These are phyloP conservation scores for Akanthomyces dipterigenus DNA, from an alignment of 2,329 filamentous ascomycete genomes.

Conservation along the genomic window DNA sequence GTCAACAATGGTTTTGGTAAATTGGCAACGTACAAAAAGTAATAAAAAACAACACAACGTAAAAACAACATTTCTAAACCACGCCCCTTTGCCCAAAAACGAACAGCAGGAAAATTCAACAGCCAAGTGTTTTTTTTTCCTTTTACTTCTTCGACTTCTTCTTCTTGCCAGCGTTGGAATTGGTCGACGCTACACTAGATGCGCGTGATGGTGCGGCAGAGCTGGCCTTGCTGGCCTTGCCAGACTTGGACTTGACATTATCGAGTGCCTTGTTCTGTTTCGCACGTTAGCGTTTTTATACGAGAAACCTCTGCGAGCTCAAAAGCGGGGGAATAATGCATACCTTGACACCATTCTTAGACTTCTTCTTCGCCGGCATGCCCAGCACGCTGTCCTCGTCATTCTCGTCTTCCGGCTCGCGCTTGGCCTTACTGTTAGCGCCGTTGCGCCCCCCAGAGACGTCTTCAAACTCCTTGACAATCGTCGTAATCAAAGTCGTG, in stretches of 20 bases:
- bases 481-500: conserved; percentile 87
- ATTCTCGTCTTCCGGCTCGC: conserved; percentile 72
- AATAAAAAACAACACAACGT: background rate
- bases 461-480: conserved; percentile 90
- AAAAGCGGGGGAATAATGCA: conserved; percentile 21
- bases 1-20: background rate
- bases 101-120: background rate
- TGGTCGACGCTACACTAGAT: conserved; percentile 77
- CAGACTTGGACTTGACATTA: conserved; percentile 76
- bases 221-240: conserved; percentile 61
- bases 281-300: background rate
- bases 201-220: conserved; percentile 76
- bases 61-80: background rate
- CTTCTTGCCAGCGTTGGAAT: conserved; percentile 33
- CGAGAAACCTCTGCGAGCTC: no score
- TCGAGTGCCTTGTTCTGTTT: conserved; percentile 87
- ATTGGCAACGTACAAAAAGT: background rate
- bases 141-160: conserved; percentile 10
- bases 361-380: conserved; percentile 90
- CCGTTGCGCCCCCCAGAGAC: conserved; percentile 53
- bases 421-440: conserved; percentile 63
- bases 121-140: background rate
- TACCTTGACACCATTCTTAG: conserved; percentile 84
- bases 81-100: background rate
- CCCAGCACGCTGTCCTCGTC: conserved; percentile 76